Percentiles rank a stretch among this genome's conserved stretches.
Evolutionary conservation across 208 protist genomes (phyloP).

Genomic region (Trypanosoma rangeli): DNA sequence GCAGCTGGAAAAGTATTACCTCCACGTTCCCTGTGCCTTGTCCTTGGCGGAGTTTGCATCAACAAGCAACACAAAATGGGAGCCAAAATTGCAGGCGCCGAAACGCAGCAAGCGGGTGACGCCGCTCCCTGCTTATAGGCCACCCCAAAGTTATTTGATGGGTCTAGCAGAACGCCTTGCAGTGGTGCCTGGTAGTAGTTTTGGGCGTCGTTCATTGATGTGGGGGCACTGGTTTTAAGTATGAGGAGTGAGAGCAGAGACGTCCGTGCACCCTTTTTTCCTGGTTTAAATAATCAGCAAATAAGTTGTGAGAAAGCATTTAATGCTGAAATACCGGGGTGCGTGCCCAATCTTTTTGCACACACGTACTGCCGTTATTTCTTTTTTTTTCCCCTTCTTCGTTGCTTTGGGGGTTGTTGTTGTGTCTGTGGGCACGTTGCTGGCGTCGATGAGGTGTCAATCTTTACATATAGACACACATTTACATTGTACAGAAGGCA

Average conservation of each 20-base stretch:
- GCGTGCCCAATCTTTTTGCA: not conserved
- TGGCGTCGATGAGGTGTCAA: no score
- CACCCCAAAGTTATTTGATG: constrained; percentile 86
- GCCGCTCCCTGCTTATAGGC: constrained; percentile 54
- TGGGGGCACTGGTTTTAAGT: constrained; percentile 90
- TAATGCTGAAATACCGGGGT: not conserved
- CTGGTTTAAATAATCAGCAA: no score
- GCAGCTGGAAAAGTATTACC: constrained; percentile 73
- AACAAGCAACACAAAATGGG: constrained; percentile 17
- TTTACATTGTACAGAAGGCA: not conserved
- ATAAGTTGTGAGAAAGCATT: not conserved
- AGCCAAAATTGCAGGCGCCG: constrained; percentile 61
- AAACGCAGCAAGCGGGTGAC: constrained; percentile 42
- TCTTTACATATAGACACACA: not conserved
- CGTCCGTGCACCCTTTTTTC: no score
- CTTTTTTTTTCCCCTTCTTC: constrained; percentile 11
- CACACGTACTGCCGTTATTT: not conserved
- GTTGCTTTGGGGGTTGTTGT: not conserved
- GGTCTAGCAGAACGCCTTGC: constrained; percentile 82
- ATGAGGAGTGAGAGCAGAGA: no score
- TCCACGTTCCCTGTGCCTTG: constrained; percentile 48
- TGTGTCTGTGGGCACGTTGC: not conserved
- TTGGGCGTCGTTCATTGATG: constrained; percentile 84
- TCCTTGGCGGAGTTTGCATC: constrained; percentile 24
- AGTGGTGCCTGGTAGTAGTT: constrained; percentile 73